Evolutionary conservation across 2,329 filamentous ascomycete species (phyloP).

Genomic region (Talaromyces verruculosus): DNA sequence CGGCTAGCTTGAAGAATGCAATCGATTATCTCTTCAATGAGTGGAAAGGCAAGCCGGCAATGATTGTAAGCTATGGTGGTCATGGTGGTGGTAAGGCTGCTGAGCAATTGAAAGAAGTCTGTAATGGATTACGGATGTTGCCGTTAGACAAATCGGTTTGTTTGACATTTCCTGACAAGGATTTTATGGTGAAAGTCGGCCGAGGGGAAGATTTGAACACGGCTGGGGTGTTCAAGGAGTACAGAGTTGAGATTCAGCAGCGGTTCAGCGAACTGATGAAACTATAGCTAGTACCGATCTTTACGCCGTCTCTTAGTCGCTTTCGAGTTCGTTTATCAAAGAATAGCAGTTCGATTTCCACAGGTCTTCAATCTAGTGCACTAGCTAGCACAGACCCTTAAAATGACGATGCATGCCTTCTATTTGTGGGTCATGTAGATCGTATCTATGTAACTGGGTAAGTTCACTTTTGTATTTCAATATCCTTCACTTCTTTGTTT

Average conservation of each 20-base stretch:
- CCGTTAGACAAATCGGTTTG: constrained; percentile 1
- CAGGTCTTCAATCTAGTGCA: not conserved
- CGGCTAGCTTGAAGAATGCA: constrained; percentile 57
- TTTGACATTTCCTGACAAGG: constrained; percentile 10
- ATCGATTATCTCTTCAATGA: constrained; percentile 59
- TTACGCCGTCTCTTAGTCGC: not conserved
- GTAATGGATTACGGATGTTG: constrained; percentile 15
- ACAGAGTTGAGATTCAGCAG: constrained; percentile 7
- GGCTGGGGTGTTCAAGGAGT: not conserved
- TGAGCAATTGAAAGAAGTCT: constrained; percentile 15
- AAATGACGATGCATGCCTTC: not conserved
- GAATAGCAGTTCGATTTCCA: not conserved
- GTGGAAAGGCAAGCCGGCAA: constrained; percentile 54
- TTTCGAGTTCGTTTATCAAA: not conserved
- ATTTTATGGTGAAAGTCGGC: not conserved
- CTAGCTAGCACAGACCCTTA: not conserved
- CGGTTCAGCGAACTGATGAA: not conserved
- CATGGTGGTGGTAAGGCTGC: constrained; percentile 28
- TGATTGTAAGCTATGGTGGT: constrained; percentile 54
- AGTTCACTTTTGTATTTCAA: not conserved
- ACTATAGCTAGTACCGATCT: not conserved
- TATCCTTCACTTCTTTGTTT: not conserved
- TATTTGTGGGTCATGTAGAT: not conserved
- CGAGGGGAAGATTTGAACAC: not conserved
- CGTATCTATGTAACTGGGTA: not conserved